Evolutionary conservation across 2,329 filamentous ascomycete species (phyloP).

Genomic region (Periconia sp.): DNA sequence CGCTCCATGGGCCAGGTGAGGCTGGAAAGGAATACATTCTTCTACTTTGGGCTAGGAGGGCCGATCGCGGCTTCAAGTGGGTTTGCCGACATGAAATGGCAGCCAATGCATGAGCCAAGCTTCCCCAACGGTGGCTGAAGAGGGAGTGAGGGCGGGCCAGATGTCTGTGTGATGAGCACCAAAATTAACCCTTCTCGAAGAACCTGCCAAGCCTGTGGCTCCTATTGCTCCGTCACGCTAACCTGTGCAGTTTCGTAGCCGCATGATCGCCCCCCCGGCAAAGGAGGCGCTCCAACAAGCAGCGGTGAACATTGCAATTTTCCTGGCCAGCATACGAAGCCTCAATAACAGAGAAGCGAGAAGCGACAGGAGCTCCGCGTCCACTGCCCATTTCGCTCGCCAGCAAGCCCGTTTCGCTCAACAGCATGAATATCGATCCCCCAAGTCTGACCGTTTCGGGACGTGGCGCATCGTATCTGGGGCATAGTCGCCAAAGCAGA

Average conservation of each 20-base stretch:
- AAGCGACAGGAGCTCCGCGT: too few species aligned
- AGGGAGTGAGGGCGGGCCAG: not conserved
- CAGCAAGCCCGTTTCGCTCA: too few species aligned
- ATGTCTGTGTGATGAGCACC: not conserved
- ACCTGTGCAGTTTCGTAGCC: constrained; percentile 1
- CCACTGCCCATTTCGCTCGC: too few species aligned
- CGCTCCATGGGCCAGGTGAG: not conserved
- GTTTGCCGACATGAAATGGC: not conserved
- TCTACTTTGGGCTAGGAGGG: not conserved
- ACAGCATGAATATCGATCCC: too few species aligned
- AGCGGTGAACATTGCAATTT: constrained; percentile 9
- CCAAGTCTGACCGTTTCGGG: too few species aligned
- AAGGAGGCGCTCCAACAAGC: constrained; percentile 9
- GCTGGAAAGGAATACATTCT: not conserved
- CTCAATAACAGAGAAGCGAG: constrained; percentile 1
- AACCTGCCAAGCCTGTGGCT: constrained; percentile 9
- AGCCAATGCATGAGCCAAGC: constrained; percentile 3
- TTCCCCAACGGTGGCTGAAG: not conserved
- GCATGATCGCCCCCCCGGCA: constrained; percentile 9
- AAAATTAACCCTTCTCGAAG: constrained; percentile 5
- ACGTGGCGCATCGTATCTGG: too few species aligned
- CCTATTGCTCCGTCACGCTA: constrained; percentile 1
- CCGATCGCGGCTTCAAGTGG: not conserved
- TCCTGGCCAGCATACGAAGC: not conserved
- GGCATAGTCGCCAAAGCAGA: not conserved